phyloP scores from a whole-genome alignment of 1,139 yeast species.

The Kodamaea arcana region DNA sequence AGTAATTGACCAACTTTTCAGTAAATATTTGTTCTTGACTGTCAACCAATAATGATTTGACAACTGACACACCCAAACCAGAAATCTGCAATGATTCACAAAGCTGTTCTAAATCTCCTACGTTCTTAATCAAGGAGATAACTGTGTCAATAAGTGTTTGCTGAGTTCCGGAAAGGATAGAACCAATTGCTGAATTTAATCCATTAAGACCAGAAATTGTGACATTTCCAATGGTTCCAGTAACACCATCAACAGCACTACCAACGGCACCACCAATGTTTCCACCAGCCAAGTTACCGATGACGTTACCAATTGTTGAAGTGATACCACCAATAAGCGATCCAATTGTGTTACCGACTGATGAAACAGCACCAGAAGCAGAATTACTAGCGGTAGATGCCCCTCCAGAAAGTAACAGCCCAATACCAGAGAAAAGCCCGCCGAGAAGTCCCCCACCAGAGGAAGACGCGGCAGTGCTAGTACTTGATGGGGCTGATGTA shows the following conservation, averaged over 20 bases:
- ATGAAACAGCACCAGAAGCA: slow-evolving; percentile 11
- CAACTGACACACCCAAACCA: slow-evolving; percentile 25
- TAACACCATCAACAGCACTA: slow-evolving; percentile 10
- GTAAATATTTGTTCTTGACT: slow-evolving; percentile 19
- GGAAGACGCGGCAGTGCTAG: slow-evolving; percentile 1
- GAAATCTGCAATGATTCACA: slow-evolving; percentile 26
- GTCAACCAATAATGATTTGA: slow-evolving; percentile 19
- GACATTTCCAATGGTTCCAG: slow-evolving; percentile 11
- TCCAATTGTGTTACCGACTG: slow-evolving; percentile 8
- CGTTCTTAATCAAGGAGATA: slow-evolving; percentile 14
- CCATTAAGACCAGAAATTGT: slow-evolving; percentile 5
- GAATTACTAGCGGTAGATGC: slow-evolving; percentile 4
- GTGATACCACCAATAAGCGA: slow-evolving; percentile 7
- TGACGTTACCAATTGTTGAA: slow-evolving; percentile 5
- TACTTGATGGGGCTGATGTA: background rate
- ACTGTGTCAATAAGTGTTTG: slow-evolving; percentile 8
- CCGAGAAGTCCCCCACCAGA: slow-evolving; percentile 10
- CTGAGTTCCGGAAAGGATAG: slow-evolving; percentile 6
- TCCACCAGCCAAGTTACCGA: slow-evolving; percentile 5
- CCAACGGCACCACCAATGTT: slow-evolving; percentile 6
- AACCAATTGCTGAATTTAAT: slow-evolving; percentile 3
- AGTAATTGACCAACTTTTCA: slow-evolving; percentile 16
- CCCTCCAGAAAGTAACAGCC: slow-evolving; percentile 3
- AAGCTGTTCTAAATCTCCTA: slow-evolving; percentile 17
- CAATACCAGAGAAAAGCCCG: slow-evolving; percentile 9